A percentile compares a stretch with the other conserved stretches of the same genome.
Evolutionary conservation across 1,139 yeast species (phyloP).

Genomic region (Sugiyamaella sp.): DNA sequence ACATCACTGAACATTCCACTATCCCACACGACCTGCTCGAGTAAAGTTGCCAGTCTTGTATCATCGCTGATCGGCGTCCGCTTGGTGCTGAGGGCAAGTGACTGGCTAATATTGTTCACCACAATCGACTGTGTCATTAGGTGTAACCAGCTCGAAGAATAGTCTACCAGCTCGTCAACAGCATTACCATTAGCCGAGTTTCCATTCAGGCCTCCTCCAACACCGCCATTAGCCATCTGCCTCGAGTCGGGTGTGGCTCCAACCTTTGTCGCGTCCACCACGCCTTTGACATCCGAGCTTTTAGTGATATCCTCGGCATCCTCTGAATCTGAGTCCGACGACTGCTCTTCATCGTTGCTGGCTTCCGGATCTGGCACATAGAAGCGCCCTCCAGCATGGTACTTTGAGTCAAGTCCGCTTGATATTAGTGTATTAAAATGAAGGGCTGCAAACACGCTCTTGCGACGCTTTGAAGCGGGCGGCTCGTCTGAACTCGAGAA

Average conservation of each 20-base stretch:
- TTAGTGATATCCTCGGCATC: neutral
- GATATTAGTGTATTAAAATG: slow-evolving; percentile 78
- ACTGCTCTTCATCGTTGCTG: slow-evolving; percentile 26
- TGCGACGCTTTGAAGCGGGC: slow-evolving; percentile 35
- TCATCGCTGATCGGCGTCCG: slow-evolving; percentile 21
- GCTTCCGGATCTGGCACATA: slow-evolving; percentile 51
- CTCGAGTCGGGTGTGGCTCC: slow-evolving; percentile 5
- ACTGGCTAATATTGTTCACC: slow-evolving; percentile 7
- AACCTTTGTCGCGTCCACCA: neutral
- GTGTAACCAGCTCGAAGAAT: slow-evolving; percentile 27
- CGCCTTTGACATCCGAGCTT: neutral
- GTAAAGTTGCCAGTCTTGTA: slow-evolving; percentile 39
- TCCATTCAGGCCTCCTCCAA: too few species aligned
- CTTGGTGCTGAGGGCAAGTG: neutral
- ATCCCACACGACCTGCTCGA: slow-evolving; percentile 52
- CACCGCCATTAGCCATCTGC: neutral
- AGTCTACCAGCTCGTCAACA: slow-evolving; percentile 13
- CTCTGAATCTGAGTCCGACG: slow-evolving; percentile 20
- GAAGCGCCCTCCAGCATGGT: slow-evolving; percentile 84
- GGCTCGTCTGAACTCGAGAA: neutral
- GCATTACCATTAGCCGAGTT: neutral
- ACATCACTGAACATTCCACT: slow-evolving; percentile 33
- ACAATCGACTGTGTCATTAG: slow-evolving; percentile 21
- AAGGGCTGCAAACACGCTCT: slow-evolving; percentile 77
- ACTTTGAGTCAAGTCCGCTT: slow-evolving; percentile 76